Percentiles rank a stretch among this genome's conserved stretches.
phyloP scores from a whole-genome alignment of 371 early-diverging fungal species.

The Chytridium lagenaria region DNA sequence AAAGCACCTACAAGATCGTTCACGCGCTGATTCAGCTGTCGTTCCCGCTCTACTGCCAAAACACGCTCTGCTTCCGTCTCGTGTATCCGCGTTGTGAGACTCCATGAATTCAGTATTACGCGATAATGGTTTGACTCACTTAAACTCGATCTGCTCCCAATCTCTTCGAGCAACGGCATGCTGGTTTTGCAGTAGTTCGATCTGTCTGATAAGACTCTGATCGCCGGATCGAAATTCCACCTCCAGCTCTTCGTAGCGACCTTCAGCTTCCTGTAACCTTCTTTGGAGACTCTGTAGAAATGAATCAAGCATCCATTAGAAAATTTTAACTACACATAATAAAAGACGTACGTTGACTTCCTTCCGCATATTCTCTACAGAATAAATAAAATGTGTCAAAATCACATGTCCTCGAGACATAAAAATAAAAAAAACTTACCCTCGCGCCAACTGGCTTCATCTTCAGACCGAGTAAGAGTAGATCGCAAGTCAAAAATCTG shows the following conservation, averaged over 20 bases:
- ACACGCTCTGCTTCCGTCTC: conserved; percentile 55
- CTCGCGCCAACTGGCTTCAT: conserved; percentile 67
- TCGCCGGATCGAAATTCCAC: conserved; percentile 59
- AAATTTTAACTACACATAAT: neutral
- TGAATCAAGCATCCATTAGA: too few relatives aligned
- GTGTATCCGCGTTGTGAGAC: conserved; percentile 55
- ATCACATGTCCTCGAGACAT: too few relatives aligned
- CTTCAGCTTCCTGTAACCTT: conserved; percentile 65
- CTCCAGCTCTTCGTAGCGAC: conserved; percentile 65
- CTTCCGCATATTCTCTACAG: conserved; percentile 55
- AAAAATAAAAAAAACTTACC: conserved; percentile 25
- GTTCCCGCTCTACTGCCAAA: conserved; percentile 45
- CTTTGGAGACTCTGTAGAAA: conserved; percentile 61
- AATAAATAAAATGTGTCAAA: too few relatives aligned
- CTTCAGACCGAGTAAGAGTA: conserved; percentile 63
- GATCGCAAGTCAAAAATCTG: conserved; percentile 68
- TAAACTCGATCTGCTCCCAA: conserved; percentile 72
- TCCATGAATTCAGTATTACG: conserved; percentile 14
- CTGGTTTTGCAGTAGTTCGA: conserved; percentile 72
- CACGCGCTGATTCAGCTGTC: conserved; percentile 23
- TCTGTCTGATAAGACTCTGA: conserved; percentile 71
- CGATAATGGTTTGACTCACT: conserved; percentile 45
- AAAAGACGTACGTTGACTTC: conserved; percentile 57
- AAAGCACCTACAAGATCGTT: conserved; percentile 40
- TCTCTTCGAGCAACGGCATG: conserved; percentile 61